Conservation (phyloP, 495 filamentous ascomycete genomes). For the Xylaria longipes region DNA sequence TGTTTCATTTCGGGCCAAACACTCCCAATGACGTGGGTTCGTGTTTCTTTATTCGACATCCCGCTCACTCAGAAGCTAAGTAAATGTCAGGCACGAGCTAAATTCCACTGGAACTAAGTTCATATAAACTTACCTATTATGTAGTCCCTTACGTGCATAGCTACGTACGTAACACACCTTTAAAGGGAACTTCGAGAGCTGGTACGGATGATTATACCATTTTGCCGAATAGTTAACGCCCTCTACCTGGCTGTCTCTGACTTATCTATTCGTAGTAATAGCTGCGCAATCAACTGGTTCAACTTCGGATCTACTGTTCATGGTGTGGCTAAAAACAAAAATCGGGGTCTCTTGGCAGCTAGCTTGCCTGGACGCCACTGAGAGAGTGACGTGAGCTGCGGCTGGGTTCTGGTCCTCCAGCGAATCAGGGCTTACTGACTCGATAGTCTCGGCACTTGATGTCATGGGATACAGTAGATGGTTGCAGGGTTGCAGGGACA, state of each 20-base stretch:
- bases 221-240: neutral
- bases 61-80: neutral
- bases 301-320: neutral
- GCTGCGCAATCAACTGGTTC: neutral
- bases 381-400: conserved; percentile 21
- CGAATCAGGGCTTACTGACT: conserved; percentile 24
- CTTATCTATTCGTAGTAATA: neutral
- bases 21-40: neutral
- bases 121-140: neutral
- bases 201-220: neutral
- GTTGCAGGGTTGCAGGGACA: neutral
- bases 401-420: conserved; percentile 8
- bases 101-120: neutral
- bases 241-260: neutral
- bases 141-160: neutral
- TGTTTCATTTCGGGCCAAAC: neutral
- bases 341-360: neutral
- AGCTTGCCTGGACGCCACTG: conserved; percentile 6
- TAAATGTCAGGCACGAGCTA: neutral
- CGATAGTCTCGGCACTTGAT: conserved; percentile 25
- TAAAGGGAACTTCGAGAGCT: neutral
- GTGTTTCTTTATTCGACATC: neutral
- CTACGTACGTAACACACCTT: neutral
- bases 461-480: conserved; percentile 22
- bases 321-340: conserved; percentile 1